Evolutionary conservation across 1,284 basidiomycete genomes (phyloP), one percentile per base, ranked within the genome.

Genomic region (Irpex lacteus): DNA sequence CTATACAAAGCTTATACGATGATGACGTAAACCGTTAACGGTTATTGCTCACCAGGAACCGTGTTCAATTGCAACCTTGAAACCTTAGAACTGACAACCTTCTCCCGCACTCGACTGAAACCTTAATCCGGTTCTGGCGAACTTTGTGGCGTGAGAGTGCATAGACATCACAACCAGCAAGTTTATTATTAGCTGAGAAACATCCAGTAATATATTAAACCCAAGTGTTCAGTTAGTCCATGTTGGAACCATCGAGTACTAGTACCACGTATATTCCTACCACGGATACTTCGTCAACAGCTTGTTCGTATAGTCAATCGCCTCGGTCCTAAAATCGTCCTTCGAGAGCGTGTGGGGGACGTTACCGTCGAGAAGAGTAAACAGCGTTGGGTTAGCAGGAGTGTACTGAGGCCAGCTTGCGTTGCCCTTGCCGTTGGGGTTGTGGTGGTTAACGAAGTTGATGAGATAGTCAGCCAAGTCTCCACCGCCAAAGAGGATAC

Each of bases 261-360:
- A 4, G 2, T 15, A 44, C 9, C 4, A 8, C 38, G 38, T 44
- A 44, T 15, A 15, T 2, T 44, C 8, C 38, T 44, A 44, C 9
- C 9, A 44, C 1, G 60, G 61, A 34, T 60, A 57, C 52, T 34
- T 34, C n/a, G 3, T 11, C 7, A 32, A 59, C 59, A 59, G n/a
- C 59, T 44, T n/a, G 19, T 70, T 81, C 61, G 84, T 50, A 59
- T 75, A 77, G 0, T 75, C 69, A 67, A 44, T 44, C 38, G 38
- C 9, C 15, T 44, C 38, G 38, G 38, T 15, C 38, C 38, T 44
- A 4, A 44, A 44, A 11, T 70, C 72, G 61, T 78, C 76, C 44
- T 70, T 66, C 15, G 71, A 71, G 21, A 77, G 69, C 5, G 58
- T 66, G 26, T 66, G 65, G 3, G 75, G 73, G 3, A 61, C 47